Percentiles rank a stretch among this genome's conserved stretches.
These are phyloP conservation scores for Aaosphaeria arxii DNA, from an alignment of 2,329 filamentous ascomycete species.

Conservation along the genomic window DNA sequence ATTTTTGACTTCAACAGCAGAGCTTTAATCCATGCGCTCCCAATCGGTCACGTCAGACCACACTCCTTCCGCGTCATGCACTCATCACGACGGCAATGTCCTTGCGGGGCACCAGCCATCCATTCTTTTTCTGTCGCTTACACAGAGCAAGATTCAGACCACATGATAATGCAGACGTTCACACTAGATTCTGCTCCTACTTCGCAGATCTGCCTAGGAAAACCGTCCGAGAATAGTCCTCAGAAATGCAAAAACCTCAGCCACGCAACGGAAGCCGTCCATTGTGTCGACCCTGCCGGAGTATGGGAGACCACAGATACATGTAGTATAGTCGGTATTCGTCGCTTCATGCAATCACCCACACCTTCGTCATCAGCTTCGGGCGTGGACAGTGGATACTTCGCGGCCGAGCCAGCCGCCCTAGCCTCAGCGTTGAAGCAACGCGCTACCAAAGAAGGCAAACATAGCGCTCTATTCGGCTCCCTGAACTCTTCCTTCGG, in stretches of 20 bases:
- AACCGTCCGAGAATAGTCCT: conserved; percentile 32
- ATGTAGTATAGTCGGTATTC: conserved; percentile 62
- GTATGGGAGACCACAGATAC: conserved; percentile 61
- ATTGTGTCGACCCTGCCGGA: conserved; percentile 61
- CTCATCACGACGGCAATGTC: conserved; percentile 49
- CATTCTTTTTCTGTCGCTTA: conserved; percentile 65
- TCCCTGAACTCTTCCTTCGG: conserved; percentile 7
- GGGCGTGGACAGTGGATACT: conserved; percentile 17
- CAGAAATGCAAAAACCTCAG: conserved; percentile 34
- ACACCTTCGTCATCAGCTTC: conserved; percentile 27
- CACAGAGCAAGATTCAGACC: conserved; percentile 55
- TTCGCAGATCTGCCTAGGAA: conserved; percentile 56
- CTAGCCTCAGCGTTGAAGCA: conserved; percentile 26
- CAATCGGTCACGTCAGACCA: conserved; percentile 56
- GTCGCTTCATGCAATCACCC: conserved; percentile 42
- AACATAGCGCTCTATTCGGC: conserved; percentile 2
- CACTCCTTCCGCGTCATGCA: conserved; percentile 61
- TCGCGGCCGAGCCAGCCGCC: conserved; percentile 7
- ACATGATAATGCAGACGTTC: conserved; percentile 65
- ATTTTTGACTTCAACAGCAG: conserved; percentile 59
- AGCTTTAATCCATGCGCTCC: conserved; percentile 60
- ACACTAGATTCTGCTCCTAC: conserved; percentile 52
- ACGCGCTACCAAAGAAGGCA: conserved; percentile 17
- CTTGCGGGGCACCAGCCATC: conserved; percentile 56
- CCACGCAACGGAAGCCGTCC: conserved; percentile 48